These are phyloP conservation scores for Fusarium anthophilum DNA, from an alignment of 2,329 filamentous ascomycete genomes.

Conservation along the genomic window DNA sequence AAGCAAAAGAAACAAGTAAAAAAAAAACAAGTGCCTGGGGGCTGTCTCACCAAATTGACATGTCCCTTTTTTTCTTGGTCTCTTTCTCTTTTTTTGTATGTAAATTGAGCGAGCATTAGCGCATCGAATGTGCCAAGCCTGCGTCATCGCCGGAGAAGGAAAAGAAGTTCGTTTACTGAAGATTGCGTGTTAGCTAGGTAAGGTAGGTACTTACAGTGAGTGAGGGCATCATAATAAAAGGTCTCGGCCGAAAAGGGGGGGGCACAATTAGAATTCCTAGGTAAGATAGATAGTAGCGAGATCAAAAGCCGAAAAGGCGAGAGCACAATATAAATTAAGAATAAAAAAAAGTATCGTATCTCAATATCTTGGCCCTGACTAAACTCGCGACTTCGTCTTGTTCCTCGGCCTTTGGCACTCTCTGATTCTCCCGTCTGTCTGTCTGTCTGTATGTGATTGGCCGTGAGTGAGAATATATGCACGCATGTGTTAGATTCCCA, in stretches of 20 bases:
- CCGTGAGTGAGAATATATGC: neutral
- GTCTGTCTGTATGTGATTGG: neutral
- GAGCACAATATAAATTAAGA: neutral
- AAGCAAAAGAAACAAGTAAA: neutral
- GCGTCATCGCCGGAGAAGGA: neutral
- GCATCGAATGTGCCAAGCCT: neutral
- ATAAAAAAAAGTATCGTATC: neutral
- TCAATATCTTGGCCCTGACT: neutral
- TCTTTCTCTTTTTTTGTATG: neutral
- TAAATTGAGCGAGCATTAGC: neutral
- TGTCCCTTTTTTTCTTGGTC: neutral
- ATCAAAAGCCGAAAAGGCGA: neutral
- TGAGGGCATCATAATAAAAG: neutral
- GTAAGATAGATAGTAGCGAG: neutral
- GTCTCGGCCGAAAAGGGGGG: neutral
- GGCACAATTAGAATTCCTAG: neutral
- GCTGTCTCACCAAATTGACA: neutral
- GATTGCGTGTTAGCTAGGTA: neutral
- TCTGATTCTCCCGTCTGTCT: neutral
- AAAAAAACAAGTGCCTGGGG: neutral
- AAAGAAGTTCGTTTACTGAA: neutral
- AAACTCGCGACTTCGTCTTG: constrained; percentile 14
- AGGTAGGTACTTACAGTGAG: neutral
- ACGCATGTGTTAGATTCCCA: neutral
- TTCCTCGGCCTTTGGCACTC: constrained; percentile 6